These are phyloP conservation scores for Neophaeococcomyces mojaviensis DNA, from an alignment of 2,329 filamentous ascomycete genomes.

Conservation along the genomic window DNA sequence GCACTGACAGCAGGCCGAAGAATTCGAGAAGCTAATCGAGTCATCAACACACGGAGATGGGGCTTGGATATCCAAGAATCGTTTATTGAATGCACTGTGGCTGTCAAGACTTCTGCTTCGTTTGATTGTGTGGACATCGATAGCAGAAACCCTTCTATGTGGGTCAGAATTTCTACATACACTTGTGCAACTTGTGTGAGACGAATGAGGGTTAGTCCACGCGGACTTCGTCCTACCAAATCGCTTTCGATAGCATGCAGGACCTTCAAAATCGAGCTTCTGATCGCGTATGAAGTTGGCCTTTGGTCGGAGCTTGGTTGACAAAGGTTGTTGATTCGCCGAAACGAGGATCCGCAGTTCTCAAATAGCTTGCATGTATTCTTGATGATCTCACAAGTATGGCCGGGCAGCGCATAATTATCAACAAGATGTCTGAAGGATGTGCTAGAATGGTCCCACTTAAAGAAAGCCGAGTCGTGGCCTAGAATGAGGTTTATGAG, in stretches of 20 bases:
- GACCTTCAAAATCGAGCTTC: neutral
- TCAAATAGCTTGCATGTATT: constrained; percentile 9
- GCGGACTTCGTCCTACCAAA: neutral
- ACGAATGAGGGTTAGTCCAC: neutral
- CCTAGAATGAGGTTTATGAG: constrained; percentile 36
- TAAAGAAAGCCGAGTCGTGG: constrained; percentile 38
- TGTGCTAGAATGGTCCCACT: constrained; percentile 29
- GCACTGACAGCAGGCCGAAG: constrained; percentile 1
- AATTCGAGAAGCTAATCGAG: neutral
- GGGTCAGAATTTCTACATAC: neutral
- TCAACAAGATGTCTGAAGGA: constrained; percentile 36
- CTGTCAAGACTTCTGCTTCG: neutral
- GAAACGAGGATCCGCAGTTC: constrained; percentile 7
- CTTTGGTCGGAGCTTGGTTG: neutral
- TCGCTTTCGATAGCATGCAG: constrained; percentile 5
- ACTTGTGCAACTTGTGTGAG: neutral
- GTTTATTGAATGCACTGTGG: neutral
- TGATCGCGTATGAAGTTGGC: neutral
- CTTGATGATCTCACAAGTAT: constrained; percentile 12
- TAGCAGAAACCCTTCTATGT: too few species aligned
- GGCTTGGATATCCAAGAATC: neutral
- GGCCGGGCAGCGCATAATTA: constrained; percentile 43
- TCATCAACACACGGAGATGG: neutral
- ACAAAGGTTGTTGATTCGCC: constrained; percentile 3
- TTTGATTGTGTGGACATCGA: too few species aligned